Base-by-base conservation (phyloP, 805 yeast genomes). In the Candida orba region DNA sequence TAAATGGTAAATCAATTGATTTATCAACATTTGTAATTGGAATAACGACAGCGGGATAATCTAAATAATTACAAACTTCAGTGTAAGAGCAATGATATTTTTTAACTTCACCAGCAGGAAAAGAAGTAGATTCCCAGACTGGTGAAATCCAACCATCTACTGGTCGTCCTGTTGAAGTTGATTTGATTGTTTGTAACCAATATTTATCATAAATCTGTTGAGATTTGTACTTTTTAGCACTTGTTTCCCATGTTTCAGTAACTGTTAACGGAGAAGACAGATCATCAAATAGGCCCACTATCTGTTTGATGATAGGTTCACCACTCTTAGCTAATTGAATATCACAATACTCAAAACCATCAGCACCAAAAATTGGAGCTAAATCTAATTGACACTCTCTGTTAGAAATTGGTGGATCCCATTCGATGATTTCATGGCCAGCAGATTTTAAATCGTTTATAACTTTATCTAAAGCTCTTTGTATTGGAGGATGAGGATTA, bases 81-180 rank as follows among this genome's bases (percentile, higher is more conserved):
- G 79, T 75, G 52, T 75, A 75, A 1, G 66, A 62, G 30, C 66
- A 67, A 23, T 64, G 60, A 42, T 67, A 63, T 4, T 59, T 58
- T 38, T 58, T 51, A 18, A 65, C 66, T 17, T 66, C 67, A 3
- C 75, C 75, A 1, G 58, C 57, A 5, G 47, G 48, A 51, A 73
- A 72, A 4, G 75, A 63, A 1, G 72, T 56, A 1, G 65, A 52
- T n/a, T 67, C 61, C 67, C 70, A 68, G 6, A 64, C 71, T 10
- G 81, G 80, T 42, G 70, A 56, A 30, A 76, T 67, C 32, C 74
- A 57, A 14, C 70, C 74, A 55, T 76, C 81, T 24, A 74, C 60
- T 12, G 67, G 68, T 34, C 62, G 54, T 0, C 69, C 71, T 31
- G 60, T 63, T 8, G 48, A 52, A 13, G 75, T 72, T 22, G 23